Evolutionary conservation across 352 stramenopile genomes (phyloP).

Genomic region (Salisapilia sapeloensis): DNA sequence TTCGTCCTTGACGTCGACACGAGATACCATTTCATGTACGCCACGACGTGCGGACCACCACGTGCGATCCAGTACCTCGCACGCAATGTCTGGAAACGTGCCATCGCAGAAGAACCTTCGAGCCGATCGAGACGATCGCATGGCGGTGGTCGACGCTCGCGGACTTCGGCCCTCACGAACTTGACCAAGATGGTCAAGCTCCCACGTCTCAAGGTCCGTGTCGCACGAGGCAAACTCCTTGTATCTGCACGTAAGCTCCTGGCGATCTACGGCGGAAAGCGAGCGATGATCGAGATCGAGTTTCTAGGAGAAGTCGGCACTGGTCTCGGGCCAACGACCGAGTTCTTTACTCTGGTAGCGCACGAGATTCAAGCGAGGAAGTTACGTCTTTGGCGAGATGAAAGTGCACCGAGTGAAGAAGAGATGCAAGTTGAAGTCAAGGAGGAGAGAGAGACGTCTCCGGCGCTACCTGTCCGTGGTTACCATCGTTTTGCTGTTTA

Average conservation of each 20-base stretch:
- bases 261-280: conserved; percentile 53
- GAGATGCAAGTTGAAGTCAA: conserved; percentile 3
- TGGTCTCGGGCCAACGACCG: conserved; percentile 48
- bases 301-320: conserved; percentile 67
- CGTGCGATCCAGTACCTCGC: conserved; percentile 55
- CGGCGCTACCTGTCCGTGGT: conserved; percentile 26
- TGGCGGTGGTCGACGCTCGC: conserved; percentile 8
- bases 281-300: conserved; percentile 63
- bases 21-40: conserved; percentile 45
- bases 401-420: conserved; percentile 7
- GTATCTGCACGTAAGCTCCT: conserved; percentile 60
- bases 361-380: conserved; percentile 45
- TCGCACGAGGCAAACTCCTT: conserved; percentile 34
- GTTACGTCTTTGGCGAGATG: conserved; percentile 40
- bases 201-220: conserved; percentile 54
- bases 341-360: conserved; percentile 64
- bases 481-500: conserved; percentile 59
- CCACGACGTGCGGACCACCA: conserved; percentile 40
- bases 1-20: conserved; percentile 57
- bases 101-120: conserved; percentile 25
- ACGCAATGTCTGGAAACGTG: conserved; percentile 42
- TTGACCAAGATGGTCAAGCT: conserved; percentile 57
- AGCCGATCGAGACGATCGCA: conserved; percentile 3
- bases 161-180: conserved; percentile 20
- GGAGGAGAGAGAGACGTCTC: conserved; percentile 1